phyloP scores from a whole-genome alignment of 116 monocot genomes.

The Cymodocea nodosa region DNA sequence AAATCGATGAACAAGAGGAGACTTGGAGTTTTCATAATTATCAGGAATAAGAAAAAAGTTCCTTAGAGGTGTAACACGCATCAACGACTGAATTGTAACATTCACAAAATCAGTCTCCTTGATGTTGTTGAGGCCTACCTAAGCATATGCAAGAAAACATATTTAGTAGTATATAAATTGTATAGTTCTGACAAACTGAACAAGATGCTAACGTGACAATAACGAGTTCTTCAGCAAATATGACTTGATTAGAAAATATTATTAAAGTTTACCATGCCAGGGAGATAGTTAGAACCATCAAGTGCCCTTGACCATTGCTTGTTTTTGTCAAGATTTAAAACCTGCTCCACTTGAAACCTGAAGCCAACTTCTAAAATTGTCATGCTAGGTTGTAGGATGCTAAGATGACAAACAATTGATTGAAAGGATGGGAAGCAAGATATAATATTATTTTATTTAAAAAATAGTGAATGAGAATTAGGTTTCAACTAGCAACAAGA shows the following conservation, averaged over 20 bases:
- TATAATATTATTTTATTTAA: no score
- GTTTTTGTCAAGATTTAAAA: constrained; percentile 76
- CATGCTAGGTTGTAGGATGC: background rate
- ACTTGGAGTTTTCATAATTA: constrained; percentile 81
- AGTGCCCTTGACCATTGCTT: constrained; percentile 98
- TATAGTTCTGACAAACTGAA: background rate
- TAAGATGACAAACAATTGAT: no score
- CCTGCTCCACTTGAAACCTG: constrained; percentile 43
- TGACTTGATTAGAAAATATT: background rate
- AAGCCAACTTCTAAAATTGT: background rate
- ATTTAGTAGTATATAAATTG: background rate
- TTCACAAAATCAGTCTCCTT: constrained; percentile 99
- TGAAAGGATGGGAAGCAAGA: no score
- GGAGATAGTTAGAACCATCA: constrained; percentile 97
- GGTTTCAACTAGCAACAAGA: no score
- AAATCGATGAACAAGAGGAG: constrained; percentile 90
- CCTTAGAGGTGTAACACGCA: constrained; percentile 91
- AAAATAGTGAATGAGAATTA: no score
- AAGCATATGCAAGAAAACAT: constrained; percentile 2
- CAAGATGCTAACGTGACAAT: background rate
- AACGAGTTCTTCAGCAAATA: background rate
- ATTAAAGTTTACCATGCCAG: constrained; percentile 76
- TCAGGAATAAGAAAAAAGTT: constrained; percentile 97
- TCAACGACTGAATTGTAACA: constrained; percentile 93
- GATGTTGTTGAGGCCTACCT: constrained; percentile 98